These are phyloP conservation scores for Vaccinium vitisidaea DNA, from an alignment of 148 eudicot species.

Conservation along the genomic window DNA sequence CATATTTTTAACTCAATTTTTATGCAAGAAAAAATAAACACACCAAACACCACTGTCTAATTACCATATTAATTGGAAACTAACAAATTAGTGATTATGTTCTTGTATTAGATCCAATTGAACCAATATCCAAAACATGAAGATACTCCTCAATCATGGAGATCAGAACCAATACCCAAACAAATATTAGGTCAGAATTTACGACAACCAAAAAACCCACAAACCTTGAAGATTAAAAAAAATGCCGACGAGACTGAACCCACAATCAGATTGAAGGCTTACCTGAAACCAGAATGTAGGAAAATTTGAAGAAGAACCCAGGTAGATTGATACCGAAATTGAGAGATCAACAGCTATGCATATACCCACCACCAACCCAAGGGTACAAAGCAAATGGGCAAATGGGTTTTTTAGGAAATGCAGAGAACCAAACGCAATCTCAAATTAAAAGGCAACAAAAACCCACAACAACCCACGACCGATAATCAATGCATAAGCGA, in stretches of 20 bases:
- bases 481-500: background rate
- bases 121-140: background rate
- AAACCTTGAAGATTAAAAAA: background rate
- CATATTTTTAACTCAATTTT: background rate
- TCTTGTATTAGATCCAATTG: background rate
- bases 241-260: background rate
- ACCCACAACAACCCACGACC: background rate
- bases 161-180: background rate
- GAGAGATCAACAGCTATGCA: conserved; percentile 1
- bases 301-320: conserved; percentile 8
- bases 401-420: background rate
- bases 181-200: background rate
- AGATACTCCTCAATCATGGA: background rate
- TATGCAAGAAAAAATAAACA: background rate
- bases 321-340: background rate
- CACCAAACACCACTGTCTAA: background rate
- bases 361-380: background rate
- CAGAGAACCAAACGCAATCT: conserved; percentile 2
- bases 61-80: background rate
- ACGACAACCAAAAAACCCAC: background rate
- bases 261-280: background rate
- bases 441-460: background rate
- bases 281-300: background rate
- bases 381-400: background rate
- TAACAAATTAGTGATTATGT: background rate